Evolutionary conservation across 2,329 filamentous ascomycete species (phyloP).

Genomic region (Colletotrichum sp.): DNA sequence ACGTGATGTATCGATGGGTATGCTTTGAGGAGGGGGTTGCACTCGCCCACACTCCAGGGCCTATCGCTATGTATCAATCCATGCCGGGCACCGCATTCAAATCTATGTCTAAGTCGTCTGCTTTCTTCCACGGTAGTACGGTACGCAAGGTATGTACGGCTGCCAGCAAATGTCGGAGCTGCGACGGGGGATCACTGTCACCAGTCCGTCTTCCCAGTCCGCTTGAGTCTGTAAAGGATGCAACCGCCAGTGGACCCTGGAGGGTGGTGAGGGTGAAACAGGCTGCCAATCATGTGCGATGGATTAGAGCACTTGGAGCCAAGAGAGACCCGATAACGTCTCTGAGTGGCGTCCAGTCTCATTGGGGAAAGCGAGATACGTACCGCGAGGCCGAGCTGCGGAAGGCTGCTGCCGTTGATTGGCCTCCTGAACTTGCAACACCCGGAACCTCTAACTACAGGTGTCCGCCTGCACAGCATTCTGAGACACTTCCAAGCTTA

Average conservation of each 20-base stretch:
- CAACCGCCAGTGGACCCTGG: neutral
- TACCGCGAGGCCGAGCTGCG: neutral
- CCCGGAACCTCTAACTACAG: neutral
- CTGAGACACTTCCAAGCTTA: constrained; percentile 16
- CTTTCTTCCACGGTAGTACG: neutral
- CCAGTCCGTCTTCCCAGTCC: neutral
- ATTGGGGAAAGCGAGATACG: neutral
- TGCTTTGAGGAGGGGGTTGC: neutral
- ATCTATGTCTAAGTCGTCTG: neutral
- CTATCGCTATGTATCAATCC: neutral
- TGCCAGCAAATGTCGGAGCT: constrained; percentile 12
- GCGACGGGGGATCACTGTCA: constrained; percentile 3
- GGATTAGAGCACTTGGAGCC: neutral
- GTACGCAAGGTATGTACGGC: constrained; percentile 1
- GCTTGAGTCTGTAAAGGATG: neutral
- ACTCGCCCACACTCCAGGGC: neutral
- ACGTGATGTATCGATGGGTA: neutral
- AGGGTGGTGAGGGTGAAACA: neutral
- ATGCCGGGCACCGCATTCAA: neutral
- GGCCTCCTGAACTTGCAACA: neutral
- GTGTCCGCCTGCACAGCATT: neutral
- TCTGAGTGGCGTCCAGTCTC: neutral
- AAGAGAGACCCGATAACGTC: neutral
- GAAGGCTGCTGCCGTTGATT: neutral
- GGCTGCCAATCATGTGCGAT: constrained; percentile 16